phyloP scores from a whole-genome alignment of 768 basidiomycete genomes.

The Pluteus cervinus region DNA sequence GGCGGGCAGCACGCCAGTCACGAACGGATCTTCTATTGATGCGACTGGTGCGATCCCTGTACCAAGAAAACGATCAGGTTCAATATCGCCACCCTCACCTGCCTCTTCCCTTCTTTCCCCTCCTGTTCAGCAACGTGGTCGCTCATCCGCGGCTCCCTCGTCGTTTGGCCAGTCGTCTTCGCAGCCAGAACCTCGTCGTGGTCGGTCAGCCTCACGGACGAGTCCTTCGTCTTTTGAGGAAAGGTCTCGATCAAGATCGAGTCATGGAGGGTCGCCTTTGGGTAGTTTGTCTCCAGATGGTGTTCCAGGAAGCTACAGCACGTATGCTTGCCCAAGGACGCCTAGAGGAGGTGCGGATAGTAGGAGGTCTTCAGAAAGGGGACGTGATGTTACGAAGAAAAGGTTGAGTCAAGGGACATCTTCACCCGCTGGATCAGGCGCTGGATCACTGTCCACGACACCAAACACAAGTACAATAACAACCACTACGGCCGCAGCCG shows the following conservation, averaged over 20 bases:
- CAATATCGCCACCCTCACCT: neutral
- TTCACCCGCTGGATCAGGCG: no score
- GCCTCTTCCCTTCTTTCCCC: slow-evolving; percentile 6
- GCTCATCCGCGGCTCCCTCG: no score
- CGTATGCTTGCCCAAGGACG: no score
- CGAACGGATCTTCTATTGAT: neutral
- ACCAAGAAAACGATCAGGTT: slow-evolving; percentile 1
- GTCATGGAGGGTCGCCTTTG: slow-evolving; percentile 5
- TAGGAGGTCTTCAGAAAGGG: no score
- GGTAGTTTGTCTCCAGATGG: slow-evolving; percentile 7
- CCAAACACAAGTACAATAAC: no score
- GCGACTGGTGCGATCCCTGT: neutral
- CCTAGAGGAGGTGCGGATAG: no score
- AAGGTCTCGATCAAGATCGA: neutral
- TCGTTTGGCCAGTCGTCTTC: slow-evolving; percentile 4
- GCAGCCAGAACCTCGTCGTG: slow-evolving; percentile 1
- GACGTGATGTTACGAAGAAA: no score
- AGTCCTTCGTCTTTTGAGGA: slow-evolving; percentile 5
- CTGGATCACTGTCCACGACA: no score
- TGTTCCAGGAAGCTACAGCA: no score
- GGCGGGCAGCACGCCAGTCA: slow-evolving; percentile 1
- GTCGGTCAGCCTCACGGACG: slow-evolving; percentile 6
- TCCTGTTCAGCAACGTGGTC: slow-evolving; percentile 3
- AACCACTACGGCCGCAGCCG: no score
- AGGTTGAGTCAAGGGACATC: no score